phyloP scores from a whole-genome alignment of 2,329 filamentous ascomycete genomes.

The Parastagonospora avenae region DNA sequence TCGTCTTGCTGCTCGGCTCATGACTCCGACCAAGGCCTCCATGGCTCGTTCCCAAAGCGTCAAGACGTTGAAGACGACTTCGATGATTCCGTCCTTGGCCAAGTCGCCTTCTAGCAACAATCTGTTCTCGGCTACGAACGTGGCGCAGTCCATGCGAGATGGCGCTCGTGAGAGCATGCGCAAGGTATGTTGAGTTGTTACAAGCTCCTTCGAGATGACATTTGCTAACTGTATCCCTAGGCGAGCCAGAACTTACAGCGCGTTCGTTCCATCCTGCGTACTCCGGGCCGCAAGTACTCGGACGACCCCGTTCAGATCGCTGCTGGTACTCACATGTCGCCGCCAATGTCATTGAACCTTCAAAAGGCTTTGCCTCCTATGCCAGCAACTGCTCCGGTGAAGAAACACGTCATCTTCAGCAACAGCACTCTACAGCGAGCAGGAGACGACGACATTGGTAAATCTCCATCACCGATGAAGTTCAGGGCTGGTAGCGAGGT shows the following conservation, averaged over 20 bases:
- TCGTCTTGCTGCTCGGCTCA: conserved; percentile 59
- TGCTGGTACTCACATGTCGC: conserved; percentile 62
- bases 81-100: conserved; percentile 60
- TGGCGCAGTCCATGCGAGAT: conserved; percentile 42
- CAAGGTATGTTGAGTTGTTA: conserved; percentile 20
- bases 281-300: conserved; percentile 63
- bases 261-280: conserved; percentile 69
- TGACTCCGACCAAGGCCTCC: conserved; percentile 81
- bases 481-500: conserved; percentile 42
- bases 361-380: conserved; percentile 60
- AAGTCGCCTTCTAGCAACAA: conserved; percentile 61
- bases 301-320: conserved; percentile 64
- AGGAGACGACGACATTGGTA: conserved; percentile 36
- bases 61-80: conserved; percentile 53
- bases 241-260: conserved; percentile 56
- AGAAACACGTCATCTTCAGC: conserved; percentile 83
- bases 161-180: conserved; percentile 45
- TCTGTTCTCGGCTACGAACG: conserved; percentile 43
- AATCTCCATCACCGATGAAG: conserved; percentile 45
- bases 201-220: no score
- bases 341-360: conserved; percentile 43
- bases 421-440: conserved; percentile 64
- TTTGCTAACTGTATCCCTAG: conserved; percentile 9
- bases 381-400: conserved; percentile 70
- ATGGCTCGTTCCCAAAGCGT: conserved; percentile 65